These are phyloP conservation scores for Hamigera avellanea DNA, from an alignment of 495 filamentous ascomycete genomes.

Conservation along the genomic window DNA sequence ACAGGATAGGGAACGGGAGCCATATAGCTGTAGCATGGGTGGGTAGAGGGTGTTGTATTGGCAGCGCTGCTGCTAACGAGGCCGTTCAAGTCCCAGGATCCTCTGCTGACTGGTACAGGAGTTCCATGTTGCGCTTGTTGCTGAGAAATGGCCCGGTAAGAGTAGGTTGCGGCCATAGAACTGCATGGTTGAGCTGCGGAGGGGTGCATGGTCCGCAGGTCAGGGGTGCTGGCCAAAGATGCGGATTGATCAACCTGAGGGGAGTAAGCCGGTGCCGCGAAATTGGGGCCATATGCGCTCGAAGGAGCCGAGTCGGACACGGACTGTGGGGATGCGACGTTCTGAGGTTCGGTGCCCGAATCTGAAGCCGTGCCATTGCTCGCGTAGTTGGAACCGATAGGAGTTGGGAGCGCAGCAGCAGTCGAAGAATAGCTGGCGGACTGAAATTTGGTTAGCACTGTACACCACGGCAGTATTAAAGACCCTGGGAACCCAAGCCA, in stretches of 20 bases:
- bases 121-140: slow-evolving; percentile 15
- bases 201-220: slow-evolving; percentile 22
- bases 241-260: slow-evolving; percentile 13
- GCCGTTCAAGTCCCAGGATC: slow-evolving; percentile 24
- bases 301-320: slow-evolving; percentile 25
- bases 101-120: slow-evolving; percentile 12
- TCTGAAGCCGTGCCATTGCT: slow-evolving; percentile 31
- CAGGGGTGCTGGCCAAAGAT: slow-evolving; percentile 14
- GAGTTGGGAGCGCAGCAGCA: slow-evolving; percentile 28
- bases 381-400: slow-evolving; percentile 26
- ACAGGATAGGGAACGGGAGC: slow-evolving; percentile 25
- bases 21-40: slow-evolving; percentile 24
- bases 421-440: slow-evolving; percentile 43
- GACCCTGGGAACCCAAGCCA: slow-evolving; percentile 4
- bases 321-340: slow-evolving; percentile 32
- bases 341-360: slow-evolving; percentile 27
- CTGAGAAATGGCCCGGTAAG: slow-evolving; percentile 27
- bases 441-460: slow-evolving; percentile 9
- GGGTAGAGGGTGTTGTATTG: slow-evolving; percentile 10
- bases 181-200: slow-evolving; percentile 22
- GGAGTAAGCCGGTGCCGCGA: slow-evolving; percentile 17
- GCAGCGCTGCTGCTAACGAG: slow-evolving; percentile 10
- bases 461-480: too few species aligned
- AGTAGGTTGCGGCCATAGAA: slow-evolving; percentile 17
- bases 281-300: slow-evolving; percentile 18